These are phyloP conservation scores for Wickerhamiella nectarea DNA, from an alignment of 805 yeast species.

Conservation along the genomic window DNA sequence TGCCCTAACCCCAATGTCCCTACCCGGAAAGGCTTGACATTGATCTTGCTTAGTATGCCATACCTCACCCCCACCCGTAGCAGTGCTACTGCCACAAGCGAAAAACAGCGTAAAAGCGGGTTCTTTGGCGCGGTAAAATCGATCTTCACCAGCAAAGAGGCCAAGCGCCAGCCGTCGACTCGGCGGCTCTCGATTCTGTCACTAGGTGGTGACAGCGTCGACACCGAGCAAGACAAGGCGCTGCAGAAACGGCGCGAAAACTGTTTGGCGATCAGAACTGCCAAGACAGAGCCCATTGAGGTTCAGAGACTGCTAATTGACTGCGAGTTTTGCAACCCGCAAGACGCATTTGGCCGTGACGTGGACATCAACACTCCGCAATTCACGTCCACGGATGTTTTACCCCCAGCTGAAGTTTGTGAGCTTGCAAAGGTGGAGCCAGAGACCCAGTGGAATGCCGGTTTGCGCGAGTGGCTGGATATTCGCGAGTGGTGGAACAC, in stretches of 20 bases:
- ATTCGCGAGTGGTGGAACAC: slow-evolving; percentile 54
- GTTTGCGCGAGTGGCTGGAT: slow-evolving; percentile 52
- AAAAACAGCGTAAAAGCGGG: slow-evolving; percentile 1
- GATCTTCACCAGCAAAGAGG: slow-evolving; percentile 4
- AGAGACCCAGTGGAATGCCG: slow-evolving; percentile 36
- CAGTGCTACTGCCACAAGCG: slow-evolving; percentile 4
- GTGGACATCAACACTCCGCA: slow-evolving; percentile 14
- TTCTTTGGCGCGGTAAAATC: slow-evolving; percentile 10
- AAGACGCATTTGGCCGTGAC: slow-evolving; percentile 16
- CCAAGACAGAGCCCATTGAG: slow-evolving; percentile 22
- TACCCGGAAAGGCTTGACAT: no score
- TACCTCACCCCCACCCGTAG: slow-evolving; percentile 9
- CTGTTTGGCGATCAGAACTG: slow-evolving; percentile 20
- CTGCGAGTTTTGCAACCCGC: slow-evolving; percentile 24
- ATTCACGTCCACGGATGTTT: slow-evolving; percentile 13
- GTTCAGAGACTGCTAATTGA: slow-evolving; percentile 22
- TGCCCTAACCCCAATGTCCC: no score
- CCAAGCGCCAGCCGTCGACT: background rate
- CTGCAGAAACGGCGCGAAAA: slow-evolving; percentile 18
- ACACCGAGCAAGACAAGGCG: slow-evolving; percentile 10
- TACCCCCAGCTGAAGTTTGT: slow-evolving; percentile 1
- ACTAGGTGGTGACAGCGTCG: slow-evolving; percentile 1
- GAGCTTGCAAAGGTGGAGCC: slow-evolving; percentile 7
- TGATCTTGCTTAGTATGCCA: background rate
- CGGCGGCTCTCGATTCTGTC: slow-evolving; percentile 11